Percentiles rank a stretch among this genome's conserved stretches.
phyloP scores from a whole-genome alignment of 2,329 filamentous ascomycete genomes.

The Claviceps sp. region DNA sequence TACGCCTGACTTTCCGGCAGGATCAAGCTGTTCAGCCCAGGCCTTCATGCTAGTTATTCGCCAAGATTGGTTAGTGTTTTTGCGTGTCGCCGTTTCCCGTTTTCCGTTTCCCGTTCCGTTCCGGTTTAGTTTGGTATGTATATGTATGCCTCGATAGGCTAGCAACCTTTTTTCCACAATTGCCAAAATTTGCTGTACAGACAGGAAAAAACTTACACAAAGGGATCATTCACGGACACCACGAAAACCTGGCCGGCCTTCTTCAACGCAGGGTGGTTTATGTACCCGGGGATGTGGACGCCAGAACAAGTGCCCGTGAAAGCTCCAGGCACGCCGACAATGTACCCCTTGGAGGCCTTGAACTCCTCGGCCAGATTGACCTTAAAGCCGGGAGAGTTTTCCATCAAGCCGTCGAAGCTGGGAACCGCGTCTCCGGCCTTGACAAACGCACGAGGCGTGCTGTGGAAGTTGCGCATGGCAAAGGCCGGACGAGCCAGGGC shows the following conservation, averaged over 20 bases:
- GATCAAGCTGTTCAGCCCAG: constrained; percentile 69
- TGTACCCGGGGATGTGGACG: constrained; percentile 72
- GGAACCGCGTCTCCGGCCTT: constrained; percentile 71
- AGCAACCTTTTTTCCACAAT: neutral
- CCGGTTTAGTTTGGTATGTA: neutral
- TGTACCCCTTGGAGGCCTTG: constrained; percentile 55
- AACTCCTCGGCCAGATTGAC: constrained; percentile 76
- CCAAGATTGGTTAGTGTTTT: neutral
- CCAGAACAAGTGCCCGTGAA: constrained; percentile 48
- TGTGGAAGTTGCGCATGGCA: constrained; percentile 43
- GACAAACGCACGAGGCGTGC: constrained; percentile 48
- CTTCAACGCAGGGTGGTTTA: constrained; percentile 65
- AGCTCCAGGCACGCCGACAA: constrained; percentile 75
- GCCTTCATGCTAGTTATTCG: constrained; percentile 63
- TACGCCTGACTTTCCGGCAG: constrained; percentile 61
- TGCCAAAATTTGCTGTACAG: neutral
- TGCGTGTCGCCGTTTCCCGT: neutral
- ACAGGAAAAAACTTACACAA: constrained; percentile 54
- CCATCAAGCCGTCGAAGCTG: constrained; percentile 60
- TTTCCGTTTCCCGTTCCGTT: neutral
- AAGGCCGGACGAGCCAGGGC: constrained; percentile 17
- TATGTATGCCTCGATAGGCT: neutral
- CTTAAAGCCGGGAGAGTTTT: constrained; percentile 83
- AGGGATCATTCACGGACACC: constrained; percentile 84
- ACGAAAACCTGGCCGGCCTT: constrained; percentile 77